Evolutionary conservation across 2,329 filamentous ascomycete genomes (phyloP).

Genomic region (Gnomoniopsis smithogilvyi): DNA sequence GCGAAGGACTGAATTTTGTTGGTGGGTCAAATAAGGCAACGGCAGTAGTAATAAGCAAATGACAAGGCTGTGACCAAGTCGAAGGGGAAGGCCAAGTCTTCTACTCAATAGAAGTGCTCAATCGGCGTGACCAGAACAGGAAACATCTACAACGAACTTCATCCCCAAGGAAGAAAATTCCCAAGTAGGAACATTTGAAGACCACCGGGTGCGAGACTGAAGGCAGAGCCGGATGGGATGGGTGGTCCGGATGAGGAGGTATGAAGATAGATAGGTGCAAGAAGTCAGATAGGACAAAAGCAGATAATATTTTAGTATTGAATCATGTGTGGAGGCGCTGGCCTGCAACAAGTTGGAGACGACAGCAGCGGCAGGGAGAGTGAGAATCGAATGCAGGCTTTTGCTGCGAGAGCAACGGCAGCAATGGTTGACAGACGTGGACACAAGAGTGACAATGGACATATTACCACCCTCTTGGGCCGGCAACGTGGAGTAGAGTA

Average conservation of each 20-base stretch:
- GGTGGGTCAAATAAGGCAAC: not conserved
- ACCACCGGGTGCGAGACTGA: slow-evolving; percentile 21
- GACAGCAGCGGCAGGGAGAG: slow-evolving; percentile 9
- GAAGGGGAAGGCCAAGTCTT: slow-evolving; percentile 20
- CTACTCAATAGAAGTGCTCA: slow-evolving; percentile 25
- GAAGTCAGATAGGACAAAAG: slow-evolving; percentile 4
- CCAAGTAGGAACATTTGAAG: slow-evolving; percentile 18
- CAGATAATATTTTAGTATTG: slow-evolving; percentile 4
- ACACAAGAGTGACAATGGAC: slow-evolving; percentile 8
- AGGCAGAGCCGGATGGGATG: slow-evolving; percentile 12
- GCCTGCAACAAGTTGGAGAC: slow-evolving; percentile 9
- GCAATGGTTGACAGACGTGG: slow-evolving; percentile 9
- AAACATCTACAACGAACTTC: slow-evolving; percentile 34
- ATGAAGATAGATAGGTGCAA: not conserved
- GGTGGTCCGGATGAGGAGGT: not conserved
- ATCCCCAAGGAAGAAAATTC: slow-evolving; percentile 28
- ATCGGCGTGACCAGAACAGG: slow-evolving; percentile 18
- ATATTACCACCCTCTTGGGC: slow-evolving; percentile 15
- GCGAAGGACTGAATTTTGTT: slow-evolving; percentile 24
- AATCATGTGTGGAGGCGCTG: slow-evolving; percentile 4
- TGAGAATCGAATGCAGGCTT: slow-evolving; percentile 16
- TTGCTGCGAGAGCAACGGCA: slow-evolving; percentile 15
- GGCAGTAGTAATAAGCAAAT: not conserved
- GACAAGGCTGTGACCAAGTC: slow-evolving; percentile 19
- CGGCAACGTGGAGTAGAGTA: slow-evolving; percentile 14